Conservation (phyloP, 2,329 filamentous ascomycete genomes). For the Hymenoscyphus repandus region DNA sequence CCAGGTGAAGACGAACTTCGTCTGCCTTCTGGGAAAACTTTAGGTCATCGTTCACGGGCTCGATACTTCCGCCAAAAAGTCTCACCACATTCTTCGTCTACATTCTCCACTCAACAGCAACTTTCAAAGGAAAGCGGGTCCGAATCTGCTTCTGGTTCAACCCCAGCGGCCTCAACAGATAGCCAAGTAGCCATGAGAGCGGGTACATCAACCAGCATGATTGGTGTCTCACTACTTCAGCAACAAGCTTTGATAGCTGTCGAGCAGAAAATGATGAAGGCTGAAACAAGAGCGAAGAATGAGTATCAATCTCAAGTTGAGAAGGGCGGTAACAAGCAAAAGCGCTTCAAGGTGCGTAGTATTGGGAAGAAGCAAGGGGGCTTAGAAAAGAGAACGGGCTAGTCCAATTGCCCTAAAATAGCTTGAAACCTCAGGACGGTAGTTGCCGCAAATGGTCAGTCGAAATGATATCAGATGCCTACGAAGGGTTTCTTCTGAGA, state of each 20-base stretch:
- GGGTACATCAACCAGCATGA: slow-evolving; percentile 16
- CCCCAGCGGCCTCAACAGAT: slow-evolving; percentile 1
- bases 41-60: too few species aligned
- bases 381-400: slow-evolving; percentile 19
- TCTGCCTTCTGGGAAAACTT: too few species aligned
- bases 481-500: too few species aligned
- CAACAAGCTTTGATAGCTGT: slow-evolving; percentile 21
- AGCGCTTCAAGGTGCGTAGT: slow-evolving; percentile 20
- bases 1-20: slow-evolving; percentile 29
- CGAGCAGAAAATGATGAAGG: slow-evolving; percentile 21
- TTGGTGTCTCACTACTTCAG: slow-evolving; percentile 22
- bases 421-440: too few species aligned
- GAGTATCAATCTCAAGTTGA: slow-evolving; percentile 22
- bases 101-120: too few species aligned
- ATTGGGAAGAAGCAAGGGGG: slow-evolving; percentile 25
- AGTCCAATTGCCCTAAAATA: background rate
- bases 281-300: slow-evolving; percentile 20
- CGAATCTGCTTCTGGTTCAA: slow-evolving; percentile 30
- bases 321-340: slow-evolving; percentile 25
- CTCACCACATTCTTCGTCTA: too few species aligned
- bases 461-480: too few species aligned
- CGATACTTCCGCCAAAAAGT: too few species aligned
- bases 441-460: too few species aligned
- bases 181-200: slow-evolving; percentile 9
- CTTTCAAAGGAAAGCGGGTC: slow-evolving; percentile 36